Evolutionary conservation across 176 grass and related monocot species (phyloP), one percentile per base, ranked within the genome.

Genomic region (Eragrostis nindensis): DNA sequence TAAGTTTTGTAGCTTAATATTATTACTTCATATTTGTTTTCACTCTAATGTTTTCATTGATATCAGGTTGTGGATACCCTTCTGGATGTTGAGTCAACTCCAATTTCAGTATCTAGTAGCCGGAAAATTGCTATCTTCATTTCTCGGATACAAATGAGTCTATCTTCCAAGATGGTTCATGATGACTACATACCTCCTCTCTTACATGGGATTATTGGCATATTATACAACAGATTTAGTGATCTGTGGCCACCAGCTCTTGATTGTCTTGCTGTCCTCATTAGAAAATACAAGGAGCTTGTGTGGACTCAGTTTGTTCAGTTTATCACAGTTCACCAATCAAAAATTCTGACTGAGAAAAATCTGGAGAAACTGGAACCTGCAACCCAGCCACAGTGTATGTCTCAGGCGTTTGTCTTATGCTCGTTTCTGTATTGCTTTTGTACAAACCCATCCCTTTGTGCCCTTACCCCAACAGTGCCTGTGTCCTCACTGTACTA

Each of bases 191-290:
- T 92, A 86, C 83, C 86, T 80, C 90, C 92, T 87, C 86, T 98
- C 48, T 89, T 98, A 52, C 85, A 98, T 74, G 95, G 95, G 41
- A 80, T 94, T 77, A 72, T 94, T 75, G 95, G 95, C 67, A 89
- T 93, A 22, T 82, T 98, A 25, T 79, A 92, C 71, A 98, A 94
- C 85, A 89, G 95, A 77, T 94, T 94, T 82, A 89, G 90, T 77
- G 83, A 87, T 78, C 78, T 98, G 47, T 98, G 95, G 95, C 76
- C 91, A 72, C 83, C 92, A 66, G 79, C 86, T 70, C 42, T 92
- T 24, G 90, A 87, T 77, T 92, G 92, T 48, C 88, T 98, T 73
- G 66, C 86, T 81, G 60, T 87, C 73, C 88, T 98, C 66, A 80
- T 98, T 71, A 84, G 70, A 59, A 89, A 88, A 83, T 78, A 94